Base-by-base conservation (phyloP, 257 asterid genomes). In the Lantana camara region DNA sequence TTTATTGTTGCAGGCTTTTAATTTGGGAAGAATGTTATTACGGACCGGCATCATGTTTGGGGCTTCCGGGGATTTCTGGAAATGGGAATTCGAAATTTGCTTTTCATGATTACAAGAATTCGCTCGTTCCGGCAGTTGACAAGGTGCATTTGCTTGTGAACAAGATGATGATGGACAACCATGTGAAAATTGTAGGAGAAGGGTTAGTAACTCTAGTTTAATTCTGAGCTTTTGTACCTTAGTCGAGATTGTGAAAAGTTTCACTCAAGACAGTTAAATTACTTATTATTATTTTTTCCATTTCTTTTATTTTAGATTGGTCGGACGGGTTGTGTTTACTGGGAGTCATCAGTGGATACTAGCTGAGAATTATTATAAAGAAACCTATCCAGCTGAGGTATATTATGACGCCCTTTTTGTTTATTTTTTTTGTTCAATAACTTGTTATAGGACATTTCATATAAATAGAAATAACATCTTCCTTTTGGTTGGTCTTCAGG, bases 1-100 rank as follows among this genome's bases (percentile, higher is more conserved):
- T 70, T 66, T 21, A 55, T 23, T 57, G 56, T 66, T 49, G 63
- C 84, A 89, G 96, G 83, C 75, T 86, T 69, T 77, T 89, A 74
- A 80, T 89, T 63, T 86, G 87, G 92, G 95, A 89, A 71, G 96
- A 89, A 60, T 83, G 84, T 77, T 89, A 76, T 69, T 69, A 75
- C 51, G 88, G 74, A 34, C 74, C 76, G 0, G 60, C 50, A 53
- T 44, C 79, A 9, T 73, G 57, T 58, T 60, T 67, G 19, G 66
- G 73, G 27, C 66, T 42, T 44, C 71, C 60, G 1, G 79, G 68
- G 48, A 53, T 41, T 51, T 61, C 80, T 51, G 83, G 75, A 58
- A 59, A 40, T 65, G 52, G 56, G 40, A 76, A 69, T 73, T 71
- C 61, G 12, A 75, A 69, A 42, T 9, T 44, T 29, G 60, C 57